These are phyloP conservation scores for Penicillium crustosum DNA, from an alignment of 2,329 filamentous ascomycete genomes.

Conservation along the genomic window DNA sequence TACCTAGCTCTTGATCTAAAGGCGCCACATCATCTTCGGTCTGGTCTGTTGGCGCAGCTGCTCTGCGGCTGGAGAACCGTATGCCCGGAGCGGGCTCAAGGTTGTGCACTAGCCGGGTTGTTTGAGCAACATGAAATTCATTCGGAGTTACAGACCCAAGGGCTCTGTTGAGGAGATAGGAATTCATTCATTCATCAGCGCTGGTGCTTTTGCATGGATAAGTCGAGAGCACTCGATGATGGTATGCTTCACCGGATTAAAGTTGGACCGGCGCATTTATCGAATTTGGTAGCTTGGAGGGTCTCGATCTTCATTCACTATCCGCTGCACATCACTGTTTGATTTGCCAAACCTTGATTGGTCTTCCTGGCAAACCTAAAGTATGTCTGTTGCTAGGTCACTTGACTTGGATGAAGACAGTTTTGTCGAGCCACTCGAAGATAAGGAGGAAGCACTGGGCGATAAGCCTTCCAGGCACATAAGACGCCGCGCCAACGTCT, in stretches of 20 bases:
- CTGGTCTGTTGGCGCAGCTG: conserved; percentile 7
- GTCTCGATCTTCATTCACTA: not conserved
- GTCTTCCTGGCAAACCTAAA: not conserved
- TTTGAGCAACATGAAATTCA: conserved; percentile 65
- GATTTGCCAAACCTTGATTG: conserved; percentile 8
- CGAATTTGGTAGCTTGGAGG: not conserved
- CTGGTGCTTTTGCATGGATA: not conserved
- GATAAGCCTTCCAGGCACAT: conserved; percentile 14
- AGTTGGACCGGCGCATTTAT: conserved; percentile 23
- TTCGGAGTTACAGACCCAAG: conserved; percentile 65
- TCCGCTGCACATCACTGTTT: not conserved
- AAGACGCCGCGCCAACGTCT: conserved; percentile 50
- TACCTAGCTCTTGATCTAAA: conserved; percentile 17
- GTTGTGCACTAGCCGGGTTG: conserved; percentile 65
- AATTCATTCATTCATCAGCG: conserved; percentile 65
- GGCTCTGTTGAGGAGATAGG: conserved; percentile 73
- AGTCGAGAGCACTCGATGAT: conserved; percentile 19
- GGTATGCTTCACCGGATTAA: conserved; percentile 29
- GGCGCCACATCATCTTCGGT: conserved; percentile 14
- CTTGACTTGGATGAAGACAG: not conserved
- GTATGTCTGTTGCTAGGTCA: not conserved
- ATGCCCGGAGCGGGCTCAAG: conserved; percentile 67
- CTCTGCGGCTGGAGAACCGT: conserved; percentile 65
- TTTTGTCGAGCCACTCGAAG: not conserved
- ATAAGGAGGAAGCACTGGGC: conserved; percentile 9